phyloP scores from a whole-genome alignment of 257 asterid species.

The Plantago ovata region DNA sequence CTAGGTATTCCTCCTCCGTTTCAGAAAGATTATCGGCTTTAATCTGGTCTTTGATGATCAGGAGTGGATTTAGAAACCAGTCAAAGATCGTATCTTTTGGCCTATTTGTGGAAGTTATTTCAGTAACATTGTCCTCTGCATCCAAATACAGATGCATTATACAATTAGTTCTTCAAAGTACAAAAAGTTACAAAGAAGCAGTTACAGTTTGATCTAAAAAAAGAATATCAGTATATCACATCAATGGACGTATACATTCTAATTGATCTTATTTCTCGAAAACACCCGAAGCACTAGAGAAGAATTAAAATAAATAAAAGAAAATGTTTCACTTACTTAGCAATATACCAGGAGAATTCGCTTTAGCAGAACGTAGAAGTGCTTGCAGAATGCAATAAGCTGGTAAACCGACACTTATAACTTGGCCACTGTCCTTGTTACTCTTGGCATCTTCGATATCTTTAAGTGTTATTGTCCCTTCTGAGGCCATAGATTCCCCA shows the following conservation, averaged over 20 bases:
- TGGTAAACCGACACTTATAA: constrained; percentile 75
- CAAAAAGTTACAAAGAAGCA: background rate
- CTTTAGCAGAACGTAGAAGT: constrained; percentile 71
- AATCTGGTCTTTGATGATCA: constrained; percentile 85
- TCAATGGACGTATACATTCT: background rate
- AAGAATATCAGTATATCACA: background rate
- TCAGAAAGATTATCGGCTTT: constrained; percentile 77
- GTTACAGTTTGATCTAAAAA: background rate
- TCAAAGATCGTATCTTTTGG: constrained; percentile 76
- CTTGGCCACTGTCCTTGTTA: constrained; percentile 42
- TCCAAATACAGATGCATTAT: background rate
- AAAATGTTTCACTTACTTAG: constrained; percentile 40
- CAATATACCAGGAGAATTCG: constrained; percentile 59
- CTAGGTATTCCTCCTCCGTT: constrained; percentile 70
- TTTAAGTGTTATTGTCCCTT: constrained; percentile 59
- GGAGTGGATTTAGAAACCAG: constrained; percentile 88
- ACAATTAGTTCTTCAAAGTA: background rate
- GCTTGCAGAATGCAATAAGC: constrained; percentile 77
- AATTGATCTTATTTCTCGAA: background rate
- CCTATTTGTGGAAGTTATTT: constrained; percentile 74
- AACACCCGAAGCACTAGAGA: background rate
- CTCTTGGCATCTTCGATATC: constrained; percentile 83
- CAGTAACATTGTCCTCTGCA: constrained; percentile 60
- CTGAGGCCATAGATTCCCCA: constrained; percentile 67
- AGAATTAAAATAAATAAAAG: background rate